A percentile compares a stretch with the other conserved stretches of the same genome.
These are phyloP conservation scores for Tylopilus subfusipes DNA, from an alignment of 768 basidiomycete species.

Conservation along the genomic window DNA sequence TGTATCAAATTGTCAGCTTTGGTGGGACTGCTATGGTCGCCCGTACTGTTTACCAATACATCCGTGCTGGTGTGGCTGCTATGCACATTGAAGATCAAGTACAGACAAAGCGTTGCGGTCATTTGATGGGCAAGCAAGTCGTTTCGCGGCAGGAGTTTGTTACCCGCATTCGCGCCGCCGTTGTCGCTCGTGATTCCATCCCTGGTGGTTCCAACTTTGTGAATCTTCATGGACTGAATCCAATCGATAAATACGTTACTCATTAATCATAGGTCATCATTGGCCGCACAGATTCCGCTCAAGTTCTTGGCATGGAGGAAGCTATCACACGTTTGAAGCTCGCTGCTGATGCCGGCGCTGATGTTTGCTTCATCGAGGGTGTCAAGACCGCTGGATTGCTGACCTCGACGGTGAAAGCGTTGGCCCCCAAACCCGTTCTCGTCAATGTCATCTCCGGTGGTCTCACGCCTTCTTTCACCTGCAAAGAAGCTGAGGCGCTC, in stretches of 20 bases:
- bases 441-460: slow-evolving; percentile 81
- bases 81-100: slow-evolving; percentile 83
- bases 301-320: slow-evolving; percentile 78
- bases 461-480: slow-evolving; percentile 71
- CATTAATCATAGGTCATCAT: slow-evolving; percentile 52
- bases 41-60: slow-evolving; percentile 71
- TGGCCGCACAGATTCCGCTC: slow-evolving; percentile 74
- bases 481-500: slow-evolving; percentile 59
- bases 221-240: slow-evolving; percentile 8
- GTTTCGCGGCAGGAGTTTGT: slow-evolving; percentile 75
- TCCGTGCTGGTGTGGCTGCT: slow-evolving; percentile 64
- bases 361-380: slow-evolving; percentile 81
- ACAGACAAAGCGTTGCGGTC: slow-evolving; percentile 77
- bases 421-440: slow-evolving; percentile 73
- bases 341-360: slow-evolving; percentile 70
- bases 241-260: neutral
- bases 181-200: slow-evolving; percentile 70
- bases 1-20: slow-evolving; percentile 36
- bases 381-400: slow-evolving; percentile 67
- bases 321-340: slow-evolving; percentile 62
- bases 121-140: slow-evolving; percentile 77
- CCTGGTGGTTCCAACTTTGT: slow-evolving; percentile 76
- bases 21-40: slow-evolving; percentile 75
- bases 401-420: slow-evolving; percentile 57
- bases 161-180: slow-evolving; percentile 72